phyloP scores from a whole-genome alignment of 2,329 filamentous ascomycete species.

The Scedosporium apiospermum region DNA sequence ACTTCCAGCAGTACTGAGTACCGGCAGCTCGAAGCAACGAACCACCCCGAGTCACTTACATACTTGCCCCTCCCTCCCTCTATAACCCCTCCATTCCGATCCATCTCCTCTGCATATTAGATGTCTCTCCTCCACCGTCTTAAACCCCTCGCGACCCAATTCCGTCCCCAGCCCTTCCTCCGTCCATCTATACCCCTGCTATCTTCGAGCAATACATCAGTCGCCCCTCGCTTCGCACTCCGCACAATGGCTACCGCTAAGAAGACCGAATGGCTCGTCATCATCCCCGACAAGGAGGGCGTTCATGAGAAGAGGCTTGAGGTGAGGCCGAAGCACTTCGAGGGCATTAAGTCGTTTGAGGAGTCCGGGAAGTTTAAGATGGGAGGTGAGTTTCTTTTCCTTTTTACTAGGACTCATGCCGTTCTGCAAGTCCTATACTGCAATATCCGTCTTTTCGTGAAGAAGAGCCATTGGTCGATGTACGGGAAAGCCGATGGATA shows the following conservation, averaged over 20 bases:
- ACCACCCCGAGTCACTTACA: background rate
- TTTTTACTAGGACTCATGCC: background rate
- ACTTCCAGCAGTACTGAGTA: too few relatives aligned
- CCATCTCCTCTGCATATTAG: background rate
- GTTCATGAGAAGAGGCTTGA: conserved; percentile 51
- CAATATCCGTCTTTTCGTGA: too few relatives aligned
- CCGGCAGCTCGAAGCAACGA: background rate
- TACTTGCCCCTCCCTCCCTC: background rate
- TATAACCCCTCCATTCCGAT: background rate
- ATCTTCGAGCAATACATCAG: too few relatives aligned
- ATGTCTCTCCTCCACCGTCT: background rate
- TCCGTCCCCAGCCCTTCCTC: background rate
- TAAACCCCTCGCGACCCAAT: conserved; percentile 2
- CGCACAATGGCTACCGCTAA: conserved; percentile 20
- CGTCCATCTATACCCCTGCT: background rate
- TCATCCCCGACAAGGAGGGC: conserved; percentile 58
- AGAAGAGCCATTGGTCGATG: too few relatives aligned
- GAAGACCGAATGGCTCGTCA: conserved; percentile 57
- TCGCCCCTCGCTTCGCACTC: background rate
- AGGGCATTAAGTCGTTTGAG: conserved; percentile 39
- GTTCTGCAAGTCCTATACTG: background rate
- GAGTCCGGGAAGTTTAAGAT: conserved; percentile 51
- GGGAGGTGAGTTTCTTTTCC: conserved; percentile 43
- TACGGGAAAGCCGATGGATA: background rate
- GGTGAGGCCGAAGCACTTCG: conserved; percentile 50